Evolutionary conservation across 2,329 filamentous ascomycete genomes (phyloP).

Genomic region (Diplodia intermedia): DNA sequence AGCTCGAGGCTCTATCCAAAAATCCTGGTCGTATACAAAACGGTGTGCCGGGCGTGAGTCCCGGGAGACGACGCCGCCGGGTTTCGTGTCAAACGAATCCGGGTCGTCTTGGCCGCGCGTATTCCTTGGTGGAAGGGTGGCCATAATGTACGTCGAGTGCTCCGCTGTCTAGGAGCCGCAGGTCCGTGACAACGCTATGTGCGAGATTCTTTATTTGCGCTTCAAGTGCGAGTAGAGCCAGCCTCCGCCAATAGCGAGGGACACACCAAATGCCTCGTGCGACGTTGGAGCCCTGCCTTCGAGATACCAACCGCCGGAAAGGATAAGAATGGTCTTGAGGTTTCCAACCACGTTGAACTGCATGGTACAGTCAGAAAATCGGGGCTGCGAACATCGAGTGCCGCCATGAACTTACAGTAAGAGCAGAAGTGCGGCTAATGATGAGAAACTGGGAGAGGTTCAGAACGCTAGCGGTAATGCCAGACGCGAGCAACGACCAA

Average conservation of each 20-base stretch:
- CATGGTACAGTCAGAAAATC: conserved; percentile 13
- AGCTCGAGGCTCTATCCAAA: conserved; percentile 1
- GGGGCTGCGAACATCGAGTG: not conserved
- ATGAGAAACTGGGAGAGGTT: conserved; percentile 54
- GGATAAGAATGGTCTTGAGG: conserved; percentile 56
- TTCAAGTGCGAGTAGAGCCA: conserved; percentile 54
- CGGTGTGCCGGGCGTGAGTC: not conserved
- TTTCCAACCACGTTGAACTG: conserved; percentile 52
- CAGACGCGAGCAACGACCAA: conserved; percentile 50
- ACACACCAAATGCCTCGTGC: conserved; percentile 52
- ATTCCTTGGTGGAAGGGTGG: not conserved
- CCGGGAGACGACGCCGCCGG: not conserved
- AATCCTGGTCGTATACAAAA: conserved; percentile 7
- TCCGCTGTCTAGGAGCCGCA: not conserved
- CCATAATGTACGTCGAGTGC: not conserved
- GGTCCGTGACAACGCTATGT: not conserved
- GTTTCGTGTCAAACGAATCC: conserved; percentile 1
- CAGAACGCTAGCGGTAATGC: conserved; percentile 53
- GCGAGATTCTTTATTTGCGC: conserved; percentile 17
- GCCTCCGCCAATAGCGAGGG: conserved; percentile 54
- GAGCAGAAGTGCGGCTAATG: conserved; percentile 49
- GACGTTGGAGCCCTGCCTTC: conserved; percentile 51
- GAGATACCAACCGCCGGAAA: conserved; percentile 56
- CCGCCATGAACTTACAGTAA: conserved; percentile 38
- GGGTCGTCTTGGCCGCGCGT: not conserved